phyloP scores from a whole-genome alignment of 148 eudicot genomes.

The Arctostaphylos glauca region DNA sequence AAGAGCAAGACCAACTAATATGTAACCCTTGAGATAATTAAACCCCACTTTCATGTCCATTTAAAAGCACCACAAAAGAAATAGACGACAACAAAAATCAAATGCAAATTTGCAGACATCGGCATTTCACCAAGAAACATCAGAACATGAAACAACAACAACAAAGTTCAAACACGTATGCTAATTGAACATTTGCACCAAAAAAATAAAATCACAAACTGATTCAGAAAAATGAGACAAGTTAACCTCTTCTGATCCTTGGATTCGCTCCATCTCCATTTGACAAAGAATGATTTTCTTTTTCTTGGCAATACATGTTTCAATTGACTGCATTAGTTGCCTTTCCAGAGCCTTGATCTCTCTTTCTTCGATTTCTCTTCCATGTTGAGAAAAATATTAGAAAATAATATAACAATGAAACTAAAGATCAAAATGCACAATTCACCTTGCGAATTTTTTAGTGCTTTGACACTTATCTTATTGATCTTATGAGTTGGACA shows the following conservation, averaged over 20 bases:
- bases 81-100: neutral
- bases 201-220: constrained; percentile 1
- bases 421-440: neutral
- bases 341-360: constrained; percentile 92
- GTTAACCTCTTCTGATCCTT: constrained; percentile 89
- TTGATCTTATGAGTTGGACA: neutral
- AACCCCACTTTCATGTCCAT: neutral
- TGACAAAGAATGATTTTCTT: constrained; percentile 86
- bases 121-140: neutral
- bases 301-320: constrained; percentile 77
- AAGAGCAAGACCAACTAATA: neutral
- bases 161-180: neutral
- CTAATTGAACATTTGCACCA: constrained; percentile 6
- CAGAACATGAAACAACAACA: neutral
- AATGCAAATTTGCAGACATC: neutral
- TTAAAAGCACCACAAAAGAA: neutral
- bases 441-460: neutral
- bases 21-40: neutral
- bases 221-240: neutral
- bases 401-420: neutral
- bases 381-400: constrained; percentile 22
- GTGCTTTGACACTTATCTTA: neutral
- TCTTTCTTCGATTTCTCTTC: constrained; percentile 89
- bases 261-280: constrained; percentile 85
- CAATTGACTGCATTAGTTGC: constrained; percentile 96